Evolutionary conservation across 192 early-diverging fungal species (phyloP), one percentile per base, ranked within the genome.

Genomic region (Coemansia sp.): DNA sequence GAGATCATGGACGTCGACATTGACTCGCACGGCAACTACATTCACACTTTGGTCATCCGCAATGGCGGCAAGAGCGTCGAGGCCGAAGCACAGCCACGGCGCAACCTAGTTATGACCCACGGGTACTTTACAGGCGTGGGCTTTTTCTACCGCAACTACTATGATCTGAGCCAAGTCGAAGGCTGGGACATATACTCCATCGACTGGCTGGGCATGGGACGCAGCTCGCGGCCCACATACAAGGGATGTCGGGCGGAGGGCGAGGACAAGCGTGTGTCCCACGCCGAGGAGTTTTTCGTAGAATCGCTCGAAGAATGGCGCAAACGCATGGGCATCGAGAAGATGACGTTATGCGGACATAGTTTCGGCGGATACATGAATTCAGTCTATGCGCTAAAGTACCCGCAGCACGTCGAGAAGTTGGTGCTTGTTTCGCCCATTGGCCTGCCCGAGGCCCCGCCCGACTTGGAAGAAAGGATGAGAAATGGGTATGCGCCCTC

Each of bases 141-240:
- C 8, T 80, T 76, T 62, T 85, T 69, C 68, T 85, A 70, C 69
- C 78, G 84, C 73, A 85, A 85, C 63, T 81, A 74, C 68, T 46
- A 46, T 12, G 73, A 71, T 63, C 76, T 85, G 46, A 74, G 75
- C 69, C 63, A 75, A 50, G 70, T 69, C 11, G 69, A 64, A 25
- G 71, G 70, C 23, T 80, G 84, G 75, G 66, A 77, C 62, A 32
- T 85, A 8, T 85, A 78, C 38, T 34, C 76, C 32, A 76, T 86
- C 51, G 96, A 98, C 86, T 98, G 96, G 96, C 84, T 98, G 1
- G 95, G 96, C n/a, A 96, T 94, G 93, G 96, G 92, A 38, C 87
- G 92, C 71, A 90, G 87, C 69, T 90, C 90, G n/a, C 84, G 94
- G 6, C 91, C 93, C 17, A 78, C 81, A 21, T 95, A 90, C 71